Evolutionary conservation across 352 stramenopile genomes (phyloP).

Genomic region (Phytophthora pisi): DNA sequence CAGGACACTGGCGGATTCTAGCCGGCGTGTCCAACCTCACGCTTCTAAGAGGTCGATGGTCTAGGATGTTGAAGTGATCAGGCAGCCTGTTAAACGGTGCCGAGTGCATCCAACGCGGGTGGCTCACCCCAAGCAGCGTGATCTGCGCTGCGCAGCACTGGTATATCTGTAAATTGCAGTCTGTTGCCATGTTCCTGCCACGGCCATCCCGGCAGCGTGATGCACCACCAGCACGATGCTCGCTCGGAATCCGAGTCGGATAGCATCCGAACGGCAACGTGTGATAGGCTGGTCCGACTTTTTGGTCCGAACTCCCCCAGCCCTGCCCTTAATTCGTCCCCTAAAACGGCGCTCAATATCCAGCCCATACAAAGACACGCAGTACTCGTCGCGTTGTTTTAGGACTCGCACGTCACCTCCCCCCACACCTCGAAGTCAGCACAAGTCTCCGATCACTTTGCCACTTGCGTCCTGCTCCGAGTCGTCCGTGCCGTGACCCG

Average conservation of each 20-base stretch:
- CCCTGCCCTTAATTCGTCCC: slow-evolving; percentile 10
- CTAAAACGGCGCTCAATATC: slow-evolving; percentile 1
- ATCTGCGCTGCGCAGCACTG: not conserved
- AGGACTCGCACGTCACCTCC: slow-evolving; percentile 13
- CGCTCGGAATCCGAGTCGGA: too few species aligned
- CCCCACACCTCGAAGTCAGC: slow-evolving; percentile 3
- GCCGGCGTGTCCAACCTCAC: not conserved
- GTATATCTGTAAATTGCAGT: not conserved
- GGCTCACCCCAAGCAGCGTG: slow-evolving; percentile 18
- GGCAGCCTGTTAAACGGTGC: slow-evolving; percentile 19
- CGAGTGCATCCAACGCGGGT: slow-evolving; percentile 12
- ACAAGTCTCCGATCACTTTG: slow-evolving; percentile 15
- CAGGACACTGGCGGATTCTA: not conserved
- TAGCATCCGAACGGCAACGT: slow-evolving; percentile 2
- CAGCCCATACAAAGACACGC: slow-evolving; percentile 16
- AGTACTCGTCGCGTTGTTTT: slow-evolving; percentile 2
- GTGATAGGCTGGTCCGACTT: slow-evolving; percentile 9
- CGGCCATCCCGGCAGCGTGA: not conserved
- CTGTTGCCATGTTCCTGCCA: not conserved
- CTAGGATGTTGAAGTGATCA: not conserved
- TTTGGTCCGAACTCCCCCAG: slow-evolving; percentile 19
- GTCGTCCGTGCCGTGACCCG: slow-evolving; percentile 2
- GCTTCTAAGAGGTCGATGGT: not conserved
- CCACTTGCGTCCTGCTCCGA: slow-evolving; percentile 14
- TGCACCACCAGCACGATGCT: slow-evolving; percentile 8